Percentiles rank a stretch among this genome's conserved stretches.
These are phyloP conservation scores for Flaveria floridana DNA, from an alignment of 140 eudicot genomes.

Conservation along the genomic window DNA sequence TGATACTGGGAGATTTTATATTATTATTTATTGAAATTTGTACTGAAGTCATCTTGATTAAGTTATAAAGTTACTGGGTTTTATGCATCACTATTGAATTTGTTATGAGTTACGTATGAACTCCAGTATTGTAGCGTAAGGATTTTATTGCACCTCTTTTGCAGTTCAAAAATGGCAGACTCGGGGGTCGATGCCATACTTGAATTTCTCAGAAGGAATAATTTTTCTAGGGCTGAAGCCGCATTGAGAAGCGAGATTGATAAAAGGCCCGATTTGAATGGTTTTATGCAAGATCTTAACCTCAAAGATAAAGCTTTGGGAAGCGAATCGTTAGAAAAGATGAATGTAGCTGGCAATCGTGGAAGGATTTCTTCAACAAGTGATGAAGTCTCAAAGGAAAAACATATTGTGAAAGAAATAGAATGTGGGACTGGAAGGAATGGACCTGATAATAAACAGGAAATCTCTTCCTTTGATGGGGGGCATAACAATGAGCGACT, in stretches of 20 bases:
- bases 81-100: background rate
- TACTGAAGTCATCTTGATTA: background rate
- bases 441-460: slow-evolving; percentile 49
- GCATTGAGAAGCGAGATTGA: slow-evolving; percentile 71
- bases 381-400: slow-evolving; percentile 52
- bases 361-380: slow-evolving; percentile 24
- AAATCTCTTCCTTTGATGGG: slow-evolving; percentile 31
- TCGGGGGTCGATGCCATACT: slow-evolving; percentile 68
- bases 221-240: slow-evolving; percentile 82
- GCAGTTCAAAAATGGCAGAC: slow-evolving; percentile 52
- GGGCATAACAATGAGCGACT: slow-evolving; percentile 39
- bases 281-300: slow-evolving; percentile 47
- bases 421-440: slow-evolving; percentile 54
- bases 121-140: background rate
- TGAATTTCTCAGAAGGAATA: slow-evolving; percentile 64
- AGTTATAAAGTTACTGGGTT: background rate
- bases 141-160: background rate
- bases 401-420: slow-evolving; percentile 70
- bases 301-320: slow-evolving; percentile 45
- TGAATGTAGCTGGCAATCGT: slow-evolving; percentile 27
- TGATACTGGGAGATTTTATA: slow-evolving; percentile 8
- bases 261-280: slow-evolving; percentile 63
- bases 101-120: background rate
- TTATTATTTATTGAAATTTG: slow-evolving; percentile 1
- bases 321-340: slow-evolving; percentile 37